Evolutionary conservation across 495 filamentous ascomycete species (phyloP).

Genomic region (Talaromyces borbonicus): DNA sequence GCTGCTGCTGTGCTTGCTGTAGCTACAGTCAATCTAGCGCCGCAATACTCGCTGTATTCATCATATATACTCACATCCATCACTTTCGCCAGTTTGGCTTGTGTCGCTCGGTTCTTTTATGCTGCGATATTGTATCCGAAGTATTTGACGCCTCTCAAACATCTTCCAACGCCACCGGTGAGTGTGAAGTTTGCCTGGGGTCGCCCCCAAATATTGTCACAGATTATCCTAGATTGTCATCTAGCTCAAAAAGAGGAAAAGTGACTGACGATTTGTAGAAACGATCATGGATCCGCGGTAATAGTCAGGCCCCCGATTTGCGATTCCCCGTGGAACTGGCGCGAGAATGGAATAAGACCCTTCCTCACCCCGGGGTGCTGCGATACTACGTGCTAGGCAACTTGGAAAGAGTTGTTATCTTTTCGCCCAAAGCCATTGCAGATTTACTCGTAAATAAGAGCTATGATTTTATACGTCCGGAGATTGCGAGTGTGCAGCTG

Average conservation of each 20-base stretch:
- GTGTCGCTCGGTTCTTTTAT: slow-evolving; percentile 32
- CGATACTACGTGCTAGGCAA: slow-evolving; percentile 61
- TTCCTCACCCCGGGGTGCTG: slow-evolving; percentile 76
- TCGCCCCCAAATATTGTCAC: too few species aligned
- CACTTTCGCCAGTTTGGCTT: slow-evolving; percentile 15
- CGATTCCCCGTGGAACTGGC: slow-evolving; percentile 46
- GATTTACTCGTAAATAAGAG: slow-evolving; percentile 58
- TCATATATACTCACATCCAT: slow-evolving; percentile 20
- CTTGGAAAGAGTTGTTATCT: slow-evolving; percentile 57
- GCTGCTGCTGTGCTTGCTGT: slow-evolving; percentile 2
- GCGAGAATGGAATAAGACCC: slow-evolving; percentile 50
- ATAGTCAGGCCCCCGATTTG: slow-evolving; percentile 14
- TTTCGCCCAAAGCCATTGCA: slow-evolving; percentile 52
- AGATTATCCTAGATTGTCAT: too few species aligned
- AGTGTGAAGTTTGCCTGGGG: too few species aligned
- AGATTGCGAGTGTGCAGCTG: slow-evolving; percentile 42
- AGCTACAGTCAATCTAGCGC: slow-evolving; percentile 16
- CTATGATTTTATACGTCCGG: slow-evolving; percentile 75
- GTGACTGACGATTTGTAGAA: slow-evolving; percentile 13
- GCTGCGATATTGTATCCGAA: slow-evolving; percentile 55
- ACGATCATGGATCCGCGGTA: slow-evolving; percentile 29
- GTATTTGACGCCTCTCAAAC: slow-evolving; percentile 58
- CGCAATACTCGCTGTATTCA: slow-evolving; percentile 21
- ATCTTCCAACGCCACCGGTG: slow-evolving; percentile 52
- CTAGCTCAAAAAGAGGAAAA: neutral